These are phyloP conservation scores for Ogataea degrootiae DNA, from an alignment of 805 yeast genomes.

Conservation along the genomic window DNA sequence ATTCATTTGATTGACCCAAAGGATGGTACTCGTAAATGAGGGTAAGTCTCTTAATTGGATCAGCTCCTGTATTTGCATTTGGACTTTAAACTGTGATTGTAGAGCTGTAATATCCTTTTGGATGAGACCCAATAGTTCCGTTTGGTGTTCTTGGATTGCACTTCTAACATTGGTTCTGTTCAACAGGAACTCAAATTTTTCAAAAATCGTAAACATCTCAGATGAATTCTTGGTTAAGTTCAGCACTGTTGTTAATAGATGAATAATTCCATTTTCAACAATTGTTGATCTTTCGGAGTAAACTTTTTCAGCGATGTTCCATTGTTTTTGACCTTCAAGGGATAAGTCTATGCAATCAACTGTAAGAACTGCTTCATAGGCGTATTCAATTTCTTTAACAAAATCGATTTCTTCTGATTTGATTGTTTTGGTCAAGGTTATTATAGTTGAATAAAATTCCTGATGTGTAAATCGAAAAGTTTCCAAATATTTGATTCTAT, in stretches of 20 bases:
- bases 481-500: constrained; percentile 38
- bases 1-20: constrained; percentile 51
- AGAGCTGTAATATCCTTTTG: constrained; percentile 42
- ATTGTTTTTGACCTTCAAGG: constrained; percentile 32
- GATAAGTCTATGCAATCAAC: constrained; percentile 37
- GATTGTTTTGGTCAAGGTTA: constrained; percentile 3
- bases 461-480: constrained; percentile 51
- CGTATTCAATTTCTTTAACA: constrained; percentile 32
- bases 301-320: constrained; percentile 37
- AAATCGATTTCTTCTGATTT: constrained; percentile 14
- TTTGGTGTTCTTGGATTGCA: constrained; percentile 58
- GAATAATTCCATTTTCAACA: constrained; percentile 44
- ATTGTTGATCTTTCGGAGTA: constrained; percentile 40
- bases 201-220: constrained; percentile 50
- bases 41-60: constrained; percentile 45
- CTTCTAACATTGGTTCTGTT: constrained; percentile 49
- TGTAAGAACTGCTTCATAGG: constrained; percentile 36
- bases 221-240: constrained; percentile 36
- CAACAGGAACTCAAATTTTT: constrained; percentile 43
- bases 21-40: constrained; percentile 38
- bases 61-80: constrained; percentile 30
- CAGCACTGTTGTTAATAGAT: constrained; percentile 35
- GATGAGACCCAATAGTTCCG: constrained; percentile 42
- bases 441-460: constrained; percentile 32
- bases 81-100: constrained; percentile 32